phyloP scores from a whole-genome alignment of 208 protist species.

The Leishmania guyanensis region DNA sequence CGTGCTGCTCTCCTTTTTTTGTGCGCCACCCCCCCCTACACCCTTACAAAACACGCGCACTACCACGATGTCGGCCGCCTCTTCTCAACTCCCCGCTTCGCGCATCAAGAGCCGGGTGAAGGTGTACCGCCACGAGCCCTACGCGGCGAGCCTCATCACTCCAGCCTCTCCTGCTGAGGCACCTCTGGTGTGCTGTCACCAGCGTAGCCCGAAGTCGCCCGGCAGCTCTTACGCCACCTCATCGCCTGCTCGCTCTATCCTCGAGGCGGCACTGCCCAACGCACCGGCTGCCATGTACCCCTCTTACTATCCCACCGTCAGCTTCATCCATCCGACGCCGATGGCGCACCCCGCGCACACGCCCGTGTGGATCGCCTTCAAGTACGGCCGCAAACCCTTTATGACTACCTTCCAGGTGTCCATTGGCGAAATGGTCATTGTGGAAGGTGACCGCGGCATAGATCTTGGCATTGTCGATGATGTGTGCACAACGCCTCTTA shows the following conservation, averaged over 20 bases:
- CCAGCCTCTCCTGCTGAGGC: slow-evolving; percentile 24
- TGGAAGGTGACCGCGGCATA: slow-evolving; percentile 77
- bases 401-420: slow-evolving; percentile 33
- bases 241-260: slow-evolving; percentile 16
- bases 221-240: slow-evolving; percentile 9
- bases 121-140: slow-evolving; percentile 72
- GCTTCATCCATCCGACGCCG: background rate
- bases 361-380: slow-evolving; percentile 58
- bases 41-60: background rate
- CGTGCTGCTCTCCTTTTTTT: background rate
- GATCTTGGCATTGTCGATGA: slow-evolving; percentile 66
- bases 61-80: slow-evolving; percentile 17
- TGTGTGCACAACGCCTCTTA: slow-evolving; percentile 15
- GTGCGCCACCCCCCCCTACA: background rate
- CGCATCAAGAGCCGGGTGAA: slow-evolving; percentile 5
- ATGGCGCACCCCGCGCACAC: slow-evolving; percentile 28
- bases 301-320: slow-evolving; percentile 4
- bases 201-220: slow-evolving; percentile 11
- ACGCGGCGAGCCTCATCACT: slow-evolving; percentile 46
- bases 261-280: slow-evolving; percentile 16
- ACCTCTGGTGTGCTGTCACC: slow-evolving; percentile 21
- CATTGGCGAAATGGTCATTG: slow-evolving; percentile 52
- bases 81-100: slow-evolving; percentile 18
- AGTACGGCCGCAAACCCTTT: slow-evolving; percentile 73
- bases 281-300: no score